Evolutionary conservation across 345 rosid species (phyloP).

Genomic region (Pistacia atlantica): DNA sequence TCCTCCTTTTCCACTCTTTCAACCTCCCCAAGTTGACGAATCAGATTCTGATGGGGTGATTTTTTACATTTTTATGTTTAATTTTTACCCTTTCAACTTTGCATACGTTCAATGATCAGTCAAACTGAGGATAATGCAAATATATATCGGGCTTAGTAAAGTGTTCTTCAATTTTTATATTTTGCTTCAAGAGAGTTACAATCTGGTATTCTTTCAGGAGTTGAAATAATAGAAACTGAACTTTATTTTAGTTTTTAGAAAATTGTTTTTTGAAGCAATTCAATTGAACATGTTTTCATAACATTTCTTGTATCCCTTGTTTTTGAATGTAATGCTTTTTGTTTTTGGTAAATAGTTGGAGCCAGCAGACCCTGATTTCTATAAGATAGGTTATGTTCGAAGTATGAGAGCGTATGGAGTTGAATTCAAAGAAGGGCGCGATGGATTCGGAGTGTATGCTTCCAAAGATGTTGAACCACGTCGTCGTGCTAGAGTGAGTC

Average conservation of each 20-base stretch:
- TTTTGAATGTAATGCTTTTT: background rate
- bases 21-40: conserved; percentile 47
- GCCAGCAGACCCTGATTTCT: conserved; percentile 91
- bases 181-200: too few species aligned
- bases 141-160: too few species aligned
- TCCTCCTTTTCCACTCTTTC: conserved; percentile 72
- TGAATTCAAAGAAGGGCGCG: conserved; percentile 87
- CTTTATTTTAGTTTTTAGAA: too few species aligned
- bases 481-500: conserved; percentile 83
- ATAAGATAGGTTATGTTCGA: conserved; percentile 85
- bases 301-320: background rate
- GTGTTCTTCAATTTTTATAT: too few species aligned
- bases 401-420: conserved; percentile 89
- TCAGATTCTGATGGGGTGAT: conserved; percentile 48
- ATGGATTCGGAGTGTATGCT: conserved; percentile 90
- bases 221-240: background rate
- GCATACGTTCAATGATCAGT: background rate
- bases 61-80: background rate
- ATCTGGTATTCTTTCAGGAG: too few species aligned
- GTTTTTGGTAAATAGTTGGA: conserved; percentile 28
- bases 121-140: background rate
- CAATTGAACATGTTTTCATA: too few species aligned
- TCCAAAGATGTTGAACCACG: conserved; percentile 85
- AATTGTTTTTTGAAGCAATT: too few species aligned
- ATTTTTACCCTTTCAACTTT: background rate